Percentiles rank a stretch among this genome's conserved stretches.
These are phyloP conservation scores for Phytophthora ramorum DNA, from an alignment of 352 stramenopile genomes.

Conservation along the genomic window DNA sequence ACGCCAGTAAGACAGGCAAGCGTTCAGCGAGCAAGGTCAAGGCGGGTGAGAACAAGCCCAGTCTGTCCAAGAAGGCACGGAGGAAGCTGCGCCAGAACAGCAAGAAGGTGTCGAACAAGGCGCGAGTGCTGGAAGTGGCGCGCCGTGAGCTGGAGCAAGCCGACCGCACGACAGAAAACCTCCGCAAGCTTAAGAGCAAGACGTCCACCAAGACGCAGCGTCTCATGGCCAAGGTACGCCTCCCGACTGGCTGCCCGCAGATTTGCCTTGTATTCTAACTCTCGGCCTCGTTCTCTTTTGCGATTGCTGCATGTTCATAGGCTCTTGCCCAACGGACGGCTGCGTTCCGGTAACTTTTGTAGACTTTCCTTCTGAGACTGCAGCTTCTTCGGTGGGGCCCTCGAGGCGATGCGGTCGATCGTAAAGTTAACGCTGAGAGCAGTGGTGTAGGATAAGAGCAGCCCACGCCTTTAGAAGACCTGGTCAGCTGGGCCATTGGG, in stretches of 20 bases:
- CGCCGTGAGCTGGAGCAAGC: slow-evolving; percentile 57
- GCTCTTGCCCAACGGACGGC: slow-evolving; percentile 53
- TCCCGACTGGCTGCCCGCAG: not conserved
- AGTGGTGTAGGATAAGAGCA: not conserved
- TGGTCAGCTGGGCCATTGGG: not conserved
- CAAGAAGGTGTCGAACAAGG: slow-evolving; percentile 40
- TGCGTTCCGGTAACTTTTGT: slow-evolving; percentile 39
- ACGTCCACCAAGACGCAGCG: slow-evolving; percentile 64
- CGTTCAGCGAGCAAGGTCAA: slow-evolving; percentile 11
- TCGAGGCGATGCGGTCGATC: not conserved
- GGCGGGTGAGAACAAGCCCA: not conserved
- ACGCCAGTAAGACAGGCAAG: slow-evolving; percentile 21
- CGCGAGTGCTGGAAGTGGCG: slow-evolving; percentile 64
- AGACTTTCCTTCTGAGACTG: not conserved
- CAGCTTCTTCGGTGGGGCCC: not conserved
- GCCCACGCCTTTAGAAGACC: not conserved
- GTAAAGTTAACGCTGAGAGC: not conserved
- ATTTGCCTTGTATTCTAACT: slow-evolving; percentile 1
- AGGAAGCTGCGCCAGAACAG: slow-evolving; percentile 36
- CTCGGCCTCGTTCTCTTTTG: not conserved
- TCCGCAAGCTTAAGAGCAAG: slow-evolving; percentile 69
- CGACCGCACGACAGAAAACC: slow-evolving; percentile 64
- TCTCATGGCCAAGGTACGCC: slow-evolving; percentile 67
- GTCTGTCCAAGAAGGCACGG: slow-evolving; percentile 27
- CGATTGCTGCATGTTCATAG: slow-evolving; percentile 21